phyloP scores from a whole-genome alignment of 2,329 filamentous ascomycete species.

The Ilyonectria robusta region DNA sequence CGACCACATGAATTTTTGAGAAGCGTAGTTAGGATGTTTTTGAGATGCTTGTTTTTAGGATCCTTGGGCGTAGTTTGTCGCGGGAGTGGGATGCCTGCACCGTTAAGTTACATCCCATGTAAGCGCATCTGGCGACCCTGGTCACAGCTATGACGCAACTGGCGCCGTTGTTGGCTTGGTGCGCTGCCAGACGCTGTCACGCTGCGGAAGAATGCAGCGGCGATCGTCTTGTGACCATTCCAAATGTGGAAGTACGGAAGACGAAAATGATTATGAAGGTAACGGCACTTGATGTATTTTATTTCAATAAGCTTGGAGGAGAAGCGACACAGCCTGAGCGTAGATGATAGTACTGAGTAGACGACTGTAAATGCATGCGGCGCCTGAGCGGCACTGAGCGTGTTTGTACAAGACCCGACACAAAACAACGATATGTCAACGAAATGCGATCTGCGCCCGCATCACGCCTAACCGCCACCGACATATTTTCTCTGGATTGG shows the following conservation, averaged over 20 bases:
- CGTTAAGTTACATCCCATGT: background rate
- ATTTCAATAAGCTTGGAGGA: background rate
- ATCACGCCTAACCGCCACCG: background rate
- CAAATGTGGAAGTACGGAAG: background rate
- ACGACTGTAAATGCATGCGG: slow-evolving; percentile 9
- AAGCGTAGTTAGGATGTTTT: background rate
- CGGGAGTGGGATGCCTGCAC: slow-evolving; percentile 3
- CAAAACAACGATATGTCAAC: slow-evolving; percentile 2
- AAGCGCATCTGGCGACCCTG: slow-evolving; percentile 19
- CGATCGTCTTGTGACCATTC: slow-evolving; percentile 7
- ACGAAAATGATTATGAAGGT: background rate
- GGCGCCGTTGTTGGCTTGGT: slow-evolving; percentile 8
- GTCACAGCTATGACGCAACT: slow-evolving; percentile 20
- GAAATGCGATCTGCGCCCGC: background rate
- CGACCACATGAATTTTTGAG: background rate
- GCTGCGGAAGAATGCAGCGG: slow-evolving; percentile 3
- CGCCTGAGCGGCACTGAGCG: slow-evolving; percentile 15
- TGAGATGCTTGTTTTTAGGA: background rate
- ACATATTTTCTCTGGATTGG: no score
- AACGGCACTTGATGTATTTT: background rate
- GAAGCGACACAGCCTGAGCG: slow-evolving; percentile 9
- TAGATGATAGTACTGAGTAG: background rate
- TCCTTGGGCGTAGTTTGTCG: background rate
- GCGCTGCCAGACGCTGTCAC: slow-evolving; percentile 1
- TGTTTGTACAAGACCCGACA: background rate